Percentiles rank a stretch among this genome's conserved stretches.
These are phyloP conservation scores for Penicillium bialowiezense DNA, from an alignment of 495 filamentous ascomycete species.

Conservation along the genomic window DNA sequence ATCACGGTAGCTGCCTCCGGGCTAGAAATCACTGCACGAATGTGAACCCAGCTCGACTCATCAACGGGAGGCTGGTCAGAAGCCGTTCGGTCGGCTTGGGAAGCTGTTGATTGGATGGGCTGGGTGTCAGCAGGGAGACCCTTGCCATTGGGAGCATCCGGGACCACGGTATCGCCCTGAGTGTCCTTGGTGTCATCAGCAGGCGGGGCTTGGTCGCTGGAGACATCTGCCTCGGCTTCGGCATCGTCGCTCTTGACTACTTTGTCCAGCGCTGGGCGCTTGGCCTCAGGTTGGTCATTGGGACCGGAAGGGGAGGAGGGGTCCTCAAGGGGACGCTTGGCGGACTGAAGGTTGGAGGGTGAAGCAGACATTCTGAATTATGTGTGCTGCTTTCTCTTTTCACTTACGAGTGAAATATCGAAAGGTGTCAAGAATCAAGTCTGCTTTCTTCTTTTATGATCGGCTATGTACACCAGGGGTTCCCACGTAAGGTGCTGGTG, in stretches of 20 bases:
- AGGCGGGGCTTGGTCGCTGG: conserved; percentile 36
- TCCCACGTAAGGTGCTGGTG: conserved; percentile 93
- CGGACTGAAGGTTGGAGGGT: conserved; percentile 59
- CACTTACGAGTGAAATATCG: conserved; percentile 44
- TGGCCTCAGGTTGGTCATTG: conserved; percentile 92
- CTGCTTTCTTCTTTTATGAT: conserved; percentile 51
- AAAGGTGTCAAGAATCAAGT: conserved; percentile 41
- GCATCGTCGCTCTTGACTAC: conserved; percentile 62
- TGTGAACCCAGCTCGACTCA: conserved; percentile 94
- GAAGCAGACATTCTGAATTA: conserved; percentile 57
- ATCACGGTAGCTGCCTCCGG: conserved; percentile 96
- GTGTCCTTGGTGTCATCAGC: conserved; percentile 44
- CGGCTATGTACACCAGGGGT: conserved; percentile 85
- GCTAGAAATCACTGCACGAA: conserved; percentile 89
- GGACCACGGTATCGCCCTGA: conserved; percentile 67
- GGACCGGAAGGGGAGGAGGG: conserved; percentile 89
- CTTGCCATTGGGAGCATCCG: conserved; percentile 64
- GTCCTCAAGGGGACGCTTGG: conserved; percentile 96
- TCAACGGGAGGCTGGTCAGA: conserved; percentile 62
- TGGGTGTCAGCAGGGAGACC: conserved; percentile 47
- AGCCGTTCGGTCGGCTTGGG: conserved; percentile 50
- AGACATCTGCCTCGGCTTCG: conserved; percentile 51
- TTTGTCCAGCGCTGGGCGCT: conserved; percentile 94
- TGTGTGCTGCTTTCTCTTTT: conserved; percentile 32
- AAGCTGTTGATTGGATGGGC: conserved; percentile 64